Conservation (phyloP, 805 yeast genomes). For the Cyberlindnera lachancei region DNA sequence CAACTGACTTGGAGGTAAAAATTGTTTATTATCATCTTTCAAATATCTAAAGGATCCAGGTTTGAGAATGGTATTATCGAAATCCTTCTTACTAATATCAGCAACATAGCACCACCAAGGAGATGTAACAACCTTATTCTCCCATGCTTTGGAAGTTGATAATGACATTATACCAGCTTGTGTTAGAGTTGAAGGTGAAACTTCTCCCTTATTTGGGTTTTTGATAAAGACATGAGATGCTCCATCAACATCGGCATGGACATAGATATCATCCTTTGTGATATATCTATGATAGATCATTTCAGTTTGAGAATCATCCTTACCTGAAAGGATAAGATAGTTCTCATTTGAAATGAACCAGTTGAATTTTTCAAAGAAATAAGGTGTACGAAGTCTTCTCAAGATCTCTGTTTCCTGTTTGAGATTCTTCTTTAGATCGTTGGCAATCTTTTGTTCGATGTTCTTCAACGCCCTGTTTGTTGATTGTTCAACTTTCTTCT, state of each 20-base stretch:
- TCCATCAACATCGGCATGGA: slow-evolving; percentile 68
- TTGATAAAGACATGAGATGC: slow-evolving; percentile 72
- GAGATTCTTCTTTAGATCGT: slow-evolving; percentile 59
- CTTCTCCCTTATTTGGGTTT: slow-evolving; percentile 64
- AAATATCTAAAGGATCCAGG: slow-evolving; percentile 53
- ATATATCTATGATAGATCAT: slow-evolving; percentile 74
- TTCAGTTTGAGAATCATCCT: slow-evolving; percentile 74
- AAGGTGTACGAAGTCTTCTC: slow-evolving; percentile 60
- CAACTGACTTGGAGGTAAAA: slow-evolving; percentile 71
- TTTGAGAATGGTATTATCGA: slow-evolving; percentile 49
- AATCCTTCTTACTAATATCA: slow-evolving; percentile 64
- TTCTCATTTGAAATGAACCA: slow-evolving; percentile 95
- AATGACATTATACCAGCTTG: slow-evolving; percentile 89
- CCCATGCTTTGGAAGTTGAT: slow-evolving; percentile 86
- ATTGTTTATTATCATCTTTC: slow-evolving; percentile 46
- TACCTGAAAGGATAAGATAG: slow-evolving; percentile 78
- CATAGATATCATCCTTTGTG: slow-evolving; percentile 62
- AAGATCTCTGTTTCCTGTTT: slow-evolving; percentile 47
- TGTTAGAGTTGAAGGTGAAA: slow-evolving; percentile 80
- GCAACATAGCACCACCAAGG: slow-evolving; percentile 79
- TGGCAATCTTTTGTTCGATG: slow-evolving; percentile 70
- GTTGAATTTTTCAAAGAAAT: slow-evolving; percentile 88
- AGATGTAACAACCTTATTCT: slow-evolving; percentile 67
- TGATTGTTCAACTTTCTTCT: slow-evolving; percentile 70
- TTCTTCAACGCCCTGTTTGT: slow-evolving; percentile 73